Base-by-base conservation (phyloP, 306 rosid species). In the Fagus crenata region DNA sequence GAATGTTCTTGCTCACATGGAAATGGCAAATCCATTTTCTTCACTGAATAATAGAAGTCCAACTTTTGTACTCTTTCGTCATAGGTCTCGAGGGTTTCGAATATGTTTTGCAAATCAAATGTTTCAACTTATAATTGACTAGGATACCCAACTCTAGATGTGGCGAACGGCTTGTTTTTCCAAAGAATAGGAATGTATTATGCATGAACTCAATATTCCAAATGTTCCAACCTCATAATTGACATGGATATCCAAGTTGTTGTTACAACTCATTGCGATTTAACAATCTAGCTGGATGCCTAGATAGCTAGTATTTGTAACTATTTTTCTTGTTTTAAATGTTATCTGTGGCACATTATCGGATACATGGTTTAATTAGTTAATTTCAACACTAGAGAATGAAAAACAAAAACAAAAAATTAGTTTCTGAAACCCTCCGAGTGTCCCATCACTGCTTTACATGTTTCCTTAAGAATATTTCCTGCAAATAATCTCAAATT, bases 1-100 rank as follows among this genome's bases (percentile, higher is more conserved):
- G 64, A 53, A 54, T 88, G 75, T 79, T 80, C 74, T 84, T 63
- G 55, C 56, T 59, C 69, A 51, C 32, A 42, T 39, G 67, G 42
- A 69, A 70, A 81, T 68, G 15, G 14, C 67, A 53, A 17, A 67
- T 75, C 67, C 59, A 53, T 71, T 51, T 71, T 4, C 73, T 56
- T 51, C 33, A 41, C 78, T 71, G 3, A 46, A 70, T 71, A 22
- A 54, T 63, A 42, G 80, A 65, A 71, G 73, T 69, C 55, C 70
- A 70, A 74, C 37, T 74, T 68, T 79, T 18, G 32, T 39, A 36
- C 76, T 83, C 71, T 64, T 63, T 37, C 46, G 1, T 73, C 46
- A 59, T 6, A 41, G 42, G 53, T 58, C 79, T 59, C 2, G 2
- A 0, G 1, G 6, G 28, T 46, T 31, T 77, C n/a, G 68, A 65